These are phyloP conservation scores for Thalassia testudinum DNA, from an alignment of 116 monocot genomes.

Conservation along the genomic window DNA sequence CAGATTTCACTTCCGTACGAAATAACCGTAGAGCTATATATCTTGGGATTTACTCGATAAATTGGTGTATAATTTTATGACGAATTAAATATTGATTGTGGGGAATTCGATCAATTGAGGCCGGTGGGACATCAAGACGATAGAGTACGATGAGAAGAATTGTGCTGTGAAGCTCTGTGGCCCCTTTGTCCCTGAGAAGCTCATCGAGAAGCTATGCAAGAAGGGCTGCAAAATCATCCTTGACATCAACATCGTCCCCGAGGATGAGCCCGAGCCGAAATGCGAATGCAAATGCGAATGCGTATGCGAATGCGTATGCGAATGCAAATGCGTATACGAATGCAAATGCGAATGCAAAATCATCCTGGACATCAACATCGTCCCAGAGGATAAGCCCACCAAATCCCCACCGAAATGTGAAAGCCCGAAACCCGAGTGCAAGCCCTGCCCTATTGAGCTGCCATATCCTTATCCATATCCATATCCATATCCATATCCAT, in stretches of 20 bases:
- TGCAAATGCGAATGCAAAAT: slow-evolving; percentile 15
- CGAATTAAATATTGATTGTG: not conserved
- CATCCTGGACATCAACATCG: slow-evolving; percentile 2
- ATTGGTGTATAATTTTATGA: not conserved
- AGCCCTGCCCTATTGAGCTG: no score
- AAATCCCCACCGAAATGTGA: not conserved
- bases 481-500: no score
- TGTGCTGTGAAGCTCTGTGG: slow-evolving; percentile 13
- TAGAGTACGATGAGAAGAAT: slow-evolving; percentile 12
- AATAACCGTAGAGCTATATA: not conserved
- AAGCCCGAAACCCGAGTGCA: not conserved
- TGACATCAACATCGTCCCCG: slow-evolving; percentile 8
- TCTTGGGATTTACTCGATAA: not conserved
- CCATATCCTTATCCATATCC: not conserved
- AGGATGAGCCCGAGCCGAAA: no score
- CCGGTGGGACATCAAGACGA: slow-evolving; percentile 6
- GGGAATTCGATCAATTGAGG: not conserved
- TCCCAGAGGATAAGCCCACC: not conserved
- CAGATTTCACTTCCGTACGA: not conserved
- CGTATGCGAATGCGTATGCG: no score
- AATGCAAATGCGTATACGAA: no score
- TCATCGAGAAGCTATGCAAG: slow-evolving; percentile 14
- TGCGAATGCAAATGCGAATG: no score
- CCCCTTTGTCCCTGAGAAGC: slow-evolving; percentile 12
- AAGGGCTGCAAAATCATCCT: slow-evolving; percentile 17